A percentile compares a stretch with the other conserved stretches of the same genome.
These are phyloP conservation scores for Sclerotinia borealis DNA, from an alignment of 2,329 filamentous ascomycete species.

Conservation along the genomic window DNA sequence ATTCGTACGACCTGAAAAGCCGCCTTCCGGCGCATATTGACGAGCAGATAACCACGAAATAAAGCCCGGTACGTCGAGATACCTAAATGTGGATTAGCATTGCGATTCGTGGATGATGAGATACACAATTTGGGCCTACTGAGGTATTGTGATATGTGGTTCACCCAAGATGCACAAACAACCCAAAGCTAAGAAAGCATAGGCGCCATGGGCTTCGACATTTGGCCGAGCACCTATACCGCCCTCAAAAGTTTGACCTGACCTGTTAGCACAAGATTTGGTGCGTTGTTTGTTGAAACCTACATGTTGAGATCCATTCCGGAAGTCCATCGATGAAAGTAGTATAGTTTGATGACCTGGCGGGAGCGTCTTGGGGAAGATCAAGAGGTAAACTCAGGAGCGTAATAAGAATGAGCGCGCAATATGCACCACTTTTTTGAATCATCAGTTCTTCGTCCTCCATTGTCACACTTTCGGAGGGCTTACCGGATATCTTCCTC, in stretches of 20 bases:
- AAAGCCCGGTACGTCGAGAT: slow-evolving; percentile 70
- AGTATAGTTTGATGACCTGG: slow-evolving; percentile 53
- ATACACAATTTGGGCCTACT: slow-evolving; percentile 43
- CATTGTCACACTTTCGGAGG: background rate
- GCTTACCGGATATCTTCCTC: slow-evolving; percentile 85
- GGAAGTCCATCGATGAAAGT: slow-evolving; percentile 67
- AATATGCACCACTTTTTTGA: slow-evolving; percentile 76
- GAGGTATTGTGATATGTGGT: slow-evolving; percentile 67
- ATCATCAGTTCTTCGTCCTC: slow-evolving; percentile 18
- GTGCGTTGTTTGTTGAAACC: slow-evolving; percentile 34
- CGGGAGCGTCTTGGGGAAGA: slow-evolving; percentile 67
- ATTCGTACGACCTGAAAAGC: slow-evolving; percentile 90
- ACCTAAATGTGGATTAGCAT: slow-evolving; percentile 41
- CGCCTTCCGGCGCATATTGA: slow-evolving; percentile 86
- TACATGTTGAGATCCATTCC: slow-evolving; percentile 76
- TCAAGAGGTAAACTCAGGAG: slow-evolving; percentile 78
- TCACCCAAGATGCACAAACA: slow-evolving; percentile 80
- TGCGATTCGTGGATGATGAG: slow-evolving; percentile 5
- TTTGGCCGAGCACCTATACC: slow-evolving; percentile 82
- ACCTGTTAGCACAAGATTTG: slow-evolving; percentile 1
- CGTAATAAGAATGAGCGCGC: slow-evolving; percentile 77
- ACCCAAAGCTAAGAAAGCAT: slow-evolving; percentile 89
- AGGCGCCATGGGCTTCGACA: slow-evolving; percentile 91
- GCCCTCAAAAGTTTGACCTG: slow-evolving; percentile 90
- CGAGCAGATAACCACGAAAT: slow-evolving; percentile 84